These are phyloP conservation scores for Trichophyton simii DNA, from an alignment of 2,329 filamentous ascomycete genomes.

Conservation along the genomic window DNA sequence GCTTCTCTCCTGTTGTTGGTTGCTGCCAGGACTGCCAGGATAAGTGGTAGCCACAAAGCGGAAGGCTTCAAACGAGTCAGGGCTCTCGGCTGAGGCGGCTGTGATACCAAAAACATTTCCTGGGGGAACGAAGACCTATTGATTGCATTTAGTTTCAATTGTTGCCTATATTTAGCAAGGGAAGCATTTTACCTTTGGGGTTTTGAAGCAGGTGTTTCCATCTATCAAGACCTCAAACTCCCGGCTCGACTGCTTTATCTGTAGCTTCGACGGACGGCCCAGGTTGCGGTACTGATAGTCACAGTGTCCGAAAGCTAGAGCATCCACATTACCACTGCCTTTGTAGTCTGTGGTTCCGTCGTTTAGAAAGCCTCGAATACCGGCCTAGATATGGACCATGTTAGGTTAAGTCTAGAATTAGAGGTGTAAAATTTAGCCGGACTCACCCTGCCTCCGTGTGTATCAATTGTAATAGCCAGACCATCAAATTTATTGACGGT, in stretches of 20 bases:
- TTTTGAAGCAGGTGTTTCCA: conserved; percentile 69
- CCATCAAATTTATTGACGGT: conserved; percentile 78
- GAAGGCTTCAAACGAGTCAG: conserved; percentile 89
- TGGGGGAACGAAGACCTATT: conserved; percentile 57
- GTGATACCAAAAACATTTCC: conserved; percentile 80
- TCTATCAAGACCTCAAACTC: conserved; percentile 71
- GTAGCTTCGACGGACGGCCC: conserved; percentile 68
- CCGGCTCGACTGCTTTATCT: conserved; percentile 53
- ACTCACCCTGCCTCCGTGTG: conserved; percentile 55
- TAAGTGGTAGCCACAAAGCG: conserved; percentile 59
- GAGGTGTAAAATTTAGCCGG: not conserved
- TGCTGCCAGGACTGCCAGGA: conserved; percentile 23
- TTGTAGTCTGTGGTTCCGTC: conserved; percentile 74
- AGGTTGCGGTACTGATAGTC: conserved; percentile 83
- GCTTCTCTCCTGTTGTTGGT: conserved; percentile 12
- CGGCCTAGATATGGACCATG: conserved; percentile 39
- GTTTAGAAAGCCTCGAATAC: conserved; percentile 84
- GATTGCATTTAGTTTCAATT: not conserved
- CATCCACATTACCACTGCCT: conserved; percentile 63
- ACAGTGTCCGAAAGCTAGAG: conserved; percentile 85
- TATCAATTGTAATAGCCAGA: conserved; percentile 75
- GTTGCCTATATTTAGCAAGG: not conserved
- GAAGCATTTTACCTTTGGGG: conserved; percentile 41
- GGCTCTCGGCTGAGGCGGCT: conserved; percentile 76
- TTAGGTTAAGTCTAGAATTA: not conserved